A percentile compares a stretch with the other conserved stretches of the same genome.
Conservation (phyloP, 1,139 yeast genomes). For the Yamadazyma taylorii region DNA sequence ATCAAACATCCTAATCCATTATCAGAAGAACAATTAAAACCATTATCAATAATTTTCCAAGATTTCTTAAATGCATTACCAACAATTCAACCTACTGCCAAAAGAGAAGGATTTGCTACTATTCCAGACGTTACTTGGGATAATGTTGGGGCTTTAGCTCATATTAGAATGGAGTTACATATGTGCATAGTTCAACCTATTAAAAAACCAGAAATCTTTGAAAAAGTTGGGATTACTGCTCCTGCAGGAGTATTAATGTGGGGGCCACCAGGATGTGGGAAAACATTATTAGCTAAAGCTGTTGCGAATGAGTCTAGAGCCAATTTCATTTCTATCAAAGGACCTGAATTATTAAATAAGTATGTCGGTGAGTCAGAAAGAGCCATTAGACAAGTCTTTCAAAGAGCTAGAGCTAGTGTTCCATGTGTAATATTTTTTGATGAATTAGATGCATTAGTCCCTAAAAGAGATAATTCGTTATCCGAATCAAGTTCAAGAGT, state of each 20-base stretch:
- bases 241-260: slow-evolving; percentile 97
- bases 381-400: slow-evolving; percentile 92
- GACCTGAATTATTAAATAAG: slow-evolving; percentile 91
- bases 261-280: slow-evolving; percentile 99
- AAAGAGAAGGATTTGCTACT: slow-evolving; percentile 98
- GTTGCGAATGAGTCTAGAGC: slow-evolving; percentile 97
- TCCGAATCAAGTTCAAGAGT: slow-evolving; percentile 93
- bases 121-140: slow-evolving; percentile 98
- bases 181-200: slow-evolving; percentile 98
- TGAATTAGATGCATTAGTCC: slow-evolving; percentile 94
- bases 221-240: slow-evolving; percentile 90
- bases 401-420: slow-evolving; percentile 89
- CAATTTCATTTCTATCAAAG: slow-evolving; percentile 90
- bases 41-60: slow-evolving; percentile 69
- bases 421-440: slow-evolving; percentile 97
- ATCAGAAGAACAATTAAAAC: slow-evolving; percentile 69
- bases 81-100: slow-evolving; percentile 94
- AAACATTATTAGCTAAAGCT: slow-evolving; percentile 91
- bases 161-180: slow-evolving; percentile 84
- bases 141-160: slow-evolving; percentile 85
- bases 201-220: slow-evolving; percentile 85
- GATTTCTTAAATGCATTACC: slow-evolving; percentile 89
- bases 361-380: slow-evolving; percentile 96
- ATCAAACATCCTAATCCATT: slow-evolving; percentile 77
- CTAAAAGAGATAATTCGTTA: slow-evolving; percentile 82